Evolutionary conservation across 495 filamentous ascomycete genomes (phyloP), one percentile per base, ranked within the genome.

Genomic region (Tuber magnatum): DNA sequence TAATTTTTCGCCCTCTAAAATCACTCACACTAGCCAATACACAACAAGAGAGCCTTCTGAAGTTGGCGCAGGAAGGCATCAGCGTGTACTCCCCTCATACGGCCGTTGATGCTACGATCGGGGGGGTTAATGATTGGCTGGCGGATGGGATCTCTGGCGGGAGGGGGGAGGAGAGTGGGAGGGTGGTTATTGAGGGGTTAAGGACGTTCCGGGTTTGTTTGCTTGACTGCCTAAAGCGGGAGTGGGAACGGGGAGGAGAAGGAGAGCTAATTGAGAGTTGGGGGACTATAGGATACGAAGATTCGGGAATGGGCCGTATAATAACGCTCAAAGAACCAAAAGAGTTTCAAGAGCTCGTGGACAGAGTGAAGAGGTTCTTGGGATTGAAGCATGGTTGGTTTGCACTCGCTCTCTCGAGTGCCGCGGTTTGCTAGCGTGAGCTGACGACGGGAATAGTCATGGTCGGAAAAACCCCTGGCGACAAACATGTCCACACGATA

Each of bases 111-210:
- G 93, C 94, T 40, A 92, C 92, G 0, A 89, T 90, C 9, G 92
- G 90, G 24, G 95, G 95, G 38, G 87, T 98, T 75, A 94, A 92
- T 75, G 93, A 97, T 85, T 99, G 95, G 95, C 91, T 99, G 32
- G 94, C 92, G 71, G 92, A 97, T 83, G 92, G 97, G 40, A 88
- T 93, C 70, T 91, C 93, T 2, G 86, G 88, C 40, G 83, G 84
- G 68, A 28, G 73, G 73, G 40, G 68, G 80, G 83, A 84, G 22
- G 83, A 85, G 68, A 84, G 75, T 86, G 85, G 78, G 81, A 87
- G 46, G 80, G 83, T 69, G 71, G 85, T 41, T 39, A 80, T 77
- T 40, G 74, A 69, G 39, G 79, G 38, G 81, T 72, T 42, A 77
- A 77, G 70, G 83, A 71, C 4, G 71, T 73, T 0, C 24, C 40